Percentiles rank a stretch among this genome's conserved stretches.
Conservation (phyloP, 257 asterid species). For the Rehmannia glutinosa region DNA sequence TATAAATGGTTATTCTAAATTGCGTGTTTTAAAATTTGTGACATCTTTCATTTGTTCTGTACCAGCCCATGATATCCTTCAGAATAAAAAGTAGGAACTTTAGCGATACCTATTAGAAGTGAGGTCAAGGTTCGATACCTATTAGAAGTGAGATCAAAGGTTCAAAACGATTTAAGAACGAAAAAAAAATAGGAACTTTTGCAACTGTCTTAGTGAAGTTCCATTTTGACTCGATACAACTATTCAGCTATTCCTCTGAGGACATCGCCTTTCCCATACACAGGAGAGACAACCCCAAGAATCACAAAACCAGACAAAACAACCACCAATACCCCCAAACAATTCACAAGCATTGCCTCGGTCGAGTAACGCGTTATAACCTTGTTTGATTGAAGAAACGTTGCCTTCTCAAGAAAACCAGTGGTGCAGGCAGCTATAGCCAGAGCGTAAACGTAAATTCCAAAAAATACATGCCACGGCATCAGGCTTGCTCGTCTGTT, state of each 20-base stretch:
- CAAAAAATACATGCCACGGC: conserved; percentile 76
- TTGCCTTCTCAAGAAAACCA: conserved; percentile 79
- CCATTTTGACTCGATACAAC: not conserved
- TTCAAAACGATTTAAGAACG: no score
- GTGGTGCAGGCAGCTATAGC: conserved; percentile 79
- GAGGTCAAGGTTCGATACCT: no score
- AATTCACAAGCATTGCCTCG: conserved; percentile 75
- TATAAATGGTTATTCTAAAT: not conserved
- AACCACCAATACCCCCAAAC: conserved; percentile 61
- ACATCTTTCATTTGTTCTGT: not conserved
- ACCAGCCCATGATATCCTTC: not conserved
- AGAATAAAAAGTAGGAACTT: no score
- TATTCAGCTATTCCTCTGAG: conserved; percentile 25
- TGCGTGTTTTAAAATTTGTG: not conserved
- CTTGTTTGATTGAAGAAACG: conserved; percentile 69
- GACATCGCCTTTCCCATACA: conserved; percentile 44
- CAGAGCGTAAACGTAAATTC: conserved; percentile 66
- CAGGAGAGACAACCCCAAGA: conserved; percentile 77
- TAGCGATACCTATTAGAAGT: no score
- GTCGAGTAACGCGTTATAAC: conserved; percentile 72
- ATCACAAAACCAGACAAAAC: conserved; percentile 78
- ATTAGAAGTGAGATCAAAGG: no score
- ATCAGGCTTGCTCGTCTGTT: conserved; percentile 54
- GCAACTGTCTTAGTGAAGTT: not conserved
- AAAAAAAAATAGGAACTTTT: no score